Evolutionary conservation across 139 green algal species (phyloP), one percentile per base, ranked within the genome.

Genomic region (Tetraselmis striata): DNA sequence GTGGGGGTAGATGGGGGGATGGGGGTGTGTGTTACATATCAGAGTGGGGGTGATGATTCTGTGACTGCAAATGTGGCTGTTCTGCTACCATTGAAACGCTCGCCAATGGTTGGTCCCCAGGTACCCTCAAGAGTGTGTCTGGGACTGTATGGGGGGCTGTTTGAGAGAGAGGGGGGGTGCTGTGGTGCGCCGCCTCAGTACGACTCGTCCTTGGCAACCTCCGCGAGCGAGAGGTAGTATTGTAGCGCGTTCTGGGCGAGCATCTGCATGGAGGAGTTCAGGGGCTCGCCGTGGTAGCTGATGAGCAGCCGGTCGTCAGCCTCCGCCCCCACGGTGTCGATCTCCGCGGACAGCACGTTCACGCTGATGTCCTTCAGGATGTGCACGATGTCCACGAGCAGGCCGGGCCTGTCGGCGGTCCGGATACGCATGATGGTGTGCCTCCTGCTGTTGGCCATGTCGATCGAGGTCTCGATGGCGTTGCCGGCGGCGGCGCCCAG

Each of bases 321-420:
- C 77, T 91, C 87, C 1, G 79, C 75, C 26, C 95, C 95, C 58
- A 93, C 82, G 26, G 89, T 94, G 82, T 94, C 90, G 31, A 97
- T 93, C 88, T 98, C 96, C 1, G 96, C 96, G 5, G 91, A 96
- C 23, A 98, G 88, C 27, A 99, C 96, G 82, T 98, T 97, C 11
- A 98, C 89, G 83, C 94, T 98, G 84, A 98, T 90, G 89, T 98
- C 95, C 88, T 97, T 97, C 0, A 98, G 90, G 32, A 92, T 87
- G 18, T 81, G 82, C 26, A 97, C 93, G 67, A 97, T 94, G 31
- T 92, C 45, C 11, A 90, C 89, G 1, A 95, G 80, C 59, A 95
- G 82, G 28, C 93, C 93, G 23, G 93, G 88, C 24, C 92, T 79
- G 86, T 96, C 93, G 2, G 87, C n/a, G 26, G 92, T 95, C 67